Evolutionary conservation across 805 yeast species (phyloP).

Genomic region (Komagataella pastoris): DNA sequence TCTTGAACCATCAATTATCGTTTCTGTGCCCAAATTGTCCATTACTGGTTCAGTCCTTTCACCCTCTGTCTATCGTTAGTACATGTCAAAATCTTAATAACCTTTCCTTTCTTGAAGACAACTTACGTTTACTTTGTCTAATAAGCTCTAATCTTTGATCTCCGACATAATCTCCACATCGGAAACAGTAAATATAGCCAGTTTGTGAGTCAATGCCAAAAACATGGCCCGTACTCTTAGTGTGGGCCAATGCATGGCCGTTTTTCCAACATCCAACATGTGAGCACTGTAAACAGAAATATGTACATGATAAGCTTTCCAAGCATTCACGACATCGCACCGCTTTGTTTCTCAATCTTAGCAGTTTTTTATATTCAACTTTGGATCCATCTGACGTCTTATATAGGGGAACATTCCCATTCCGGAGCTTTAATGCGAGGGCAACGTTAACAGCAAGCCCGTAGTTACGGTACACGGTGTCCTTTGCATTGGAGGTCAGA

Average conservation of each 20-base stretch:
- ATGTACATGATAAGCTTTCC: conserved; percentile 25
- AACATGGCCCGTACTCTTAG: conserved; percentile 32
- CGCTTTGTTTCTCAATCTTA: conserved; percentile 27
- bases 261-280: conserved; percentile 55
- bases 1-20: neutral
- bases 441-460: conserved; percentile 36
- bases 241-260: conserved; percentile 33
- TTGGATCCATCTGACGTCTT: conserved; percentile 23
- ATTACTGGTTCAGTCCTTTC: neutral
- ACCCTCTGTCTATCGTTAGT: neutral
- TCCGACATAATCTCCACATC: conserved; percentile 61
- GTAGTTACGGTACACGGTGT: conserved; percentile 35
- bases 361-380: conserved; percentile 21
- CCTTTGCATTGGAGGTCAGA: conserved; percentile 32
- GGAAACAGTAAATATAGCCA: conserved; percentile 67
- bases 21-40: neutral
- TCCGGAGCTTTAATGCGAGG: conserved; percentile 12
- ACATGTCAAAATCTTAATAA: neutral
- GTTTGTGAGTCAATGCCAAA: conserved; percentile 57
- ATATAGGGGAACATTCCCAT: conserved; percentile 9
- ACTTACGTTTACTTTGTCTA: conserved; percentile 6
- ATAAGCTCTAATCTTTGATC: conserved; percentile 44
- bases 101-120: neutral
- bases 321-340: conserved; percentile 40
- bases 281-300: conserved; percentile 69